These are phyloP conservation scores for Scheffersomyces parashehatae DNA, from an alignment of 1,139 yeast species.

Conservation along the genomic window DNA sequence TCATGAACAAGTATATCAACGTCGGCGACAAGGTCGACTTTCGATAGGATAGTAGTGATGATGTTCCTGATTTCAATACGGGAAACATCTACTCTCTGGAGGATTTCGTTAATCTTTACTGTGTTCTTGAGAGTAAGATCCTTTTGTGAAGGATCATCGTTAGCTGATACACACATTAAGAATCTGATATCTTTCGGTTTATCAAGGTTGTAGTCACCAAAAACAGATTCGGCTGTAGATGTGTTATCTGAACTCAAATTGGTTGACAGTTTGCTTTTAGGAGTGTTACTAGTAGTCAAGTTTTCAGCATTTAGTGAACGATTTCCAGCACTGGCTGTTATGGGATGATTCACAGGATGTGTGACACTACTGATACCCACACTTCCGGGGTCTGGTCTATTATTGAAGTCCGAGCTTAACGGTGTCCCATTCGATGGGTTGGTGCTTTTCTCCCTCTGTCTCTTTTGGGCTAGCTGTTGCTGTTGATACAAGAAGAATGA, in stretches of 20 bases:
- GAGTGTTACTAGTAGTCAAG: background rate
- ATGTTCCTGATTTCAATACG: conserved; percentile 32
- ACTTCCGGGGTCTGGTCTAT: background rate
- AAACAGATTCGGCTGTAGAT: background rate
- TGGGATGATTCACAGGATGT: too few species aligned
- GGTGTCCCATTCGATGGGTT: background rate
- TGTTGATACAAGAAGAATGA: conserved; percentile 38
- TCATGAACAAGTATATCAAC: conserved; percentile 37
- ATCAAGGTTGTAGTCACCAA: conserved; percentile 7
- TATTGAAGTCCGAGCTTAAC: background rate
- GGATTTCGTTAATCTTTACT: conserved; percentile 58
- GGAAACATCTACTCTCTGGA: conserved; percentile 47
- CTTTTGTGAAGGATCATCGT: conserved; percentile 15
- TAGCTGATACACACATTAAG: conserved; percentile 54
- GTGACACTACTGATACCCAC: too few species aligned
- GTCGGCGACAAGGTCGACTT: conserved; percentile 11
- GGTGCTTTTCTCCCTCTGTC: background rate
- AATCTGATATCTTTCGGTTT: conserved; percentile 32
- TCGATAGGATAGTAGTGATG: conserved; percentile 19
- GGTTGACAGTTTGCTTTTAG: background rate
- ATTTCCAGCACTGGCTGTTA: too few species aligned
- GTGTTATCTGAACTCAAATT: background rate
- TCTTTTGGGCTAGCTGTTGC: conserved; percentile 12
- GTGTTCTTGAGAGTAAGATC: conserved; percentile 54
- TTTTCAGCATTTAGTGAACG: too few species aligned